Percentiles rank a stretch among this genome's conserved stretches.
Evolutionary conservation across 768 basidiomycete species (phyloP).

Genomic region (Saitozyma podzolica): DNA sequence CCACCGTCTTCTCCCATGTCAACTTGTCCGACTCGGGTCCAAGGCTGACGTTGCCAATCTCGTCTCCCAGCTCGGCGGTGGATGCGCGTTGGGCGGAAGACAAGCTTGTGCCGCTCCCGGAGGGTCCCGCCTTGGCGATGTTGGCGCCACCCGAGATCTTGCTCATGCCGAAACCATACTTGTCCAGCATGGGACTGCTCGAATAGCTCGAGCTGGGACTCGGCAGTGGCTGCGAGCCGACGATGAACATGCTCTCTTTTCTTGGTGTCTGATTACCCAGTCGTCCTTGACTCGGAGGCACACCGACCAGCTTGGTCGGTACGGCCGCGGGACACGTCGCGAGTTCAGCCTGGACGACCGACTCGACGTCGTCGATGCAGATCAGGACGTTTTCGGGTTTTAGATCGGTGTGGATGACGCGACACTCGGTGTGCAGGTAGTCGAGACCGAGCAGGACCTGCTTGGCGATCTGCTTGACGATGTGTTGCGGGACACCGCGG

Average conservation of each 20-base stretch:
- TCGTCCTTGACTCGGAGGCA: constrained; percentile 81
- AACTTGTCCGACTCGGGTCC: constrained; percentile 28
- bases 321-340: constrained; percentile 60
- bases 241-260: constrained; percentile 77
- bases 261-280: constrained; percentile 96
- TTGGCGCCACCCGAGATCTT: constrained; percentile 62
- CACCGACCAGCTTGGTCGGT: constrained; percentile 82
- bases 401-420: constrained; percentile 95
- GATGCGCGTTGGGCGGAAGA: constrained; percentile 20
- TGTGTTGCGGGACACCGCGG: constrained; percentile 88
- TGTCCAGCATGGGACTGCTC: constrained; percentile 76
- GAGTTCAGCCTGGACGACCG: constrained; percentile 82
- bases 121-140: constrained; percentile 10
- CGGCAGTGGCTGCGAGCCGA: constrained; percentile 88
- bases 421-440: constrained; percentile 96
- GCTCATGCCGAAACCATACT: constrained; percentile 88
- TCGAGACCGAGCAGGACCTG: constrained; percentile 93
- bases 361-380: constrained; percentile 92
- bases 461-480: constrained; percentile 95
- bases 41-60: constrained; percentile 55
- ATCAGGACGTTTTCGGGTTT: constrained; percentile 99
- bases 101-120: constrained; percentile 40
- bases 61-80: constrained; percentile 60
- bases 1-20: constrained; percentile 49
- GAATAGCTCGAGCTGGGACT: constrained; percentile 67